Evolutionary conservation across 768 basidiomycete species (phyloP), one percentile per base, ranked within the genome.

Genomic region (Hortiboletus campestris): DNA sequence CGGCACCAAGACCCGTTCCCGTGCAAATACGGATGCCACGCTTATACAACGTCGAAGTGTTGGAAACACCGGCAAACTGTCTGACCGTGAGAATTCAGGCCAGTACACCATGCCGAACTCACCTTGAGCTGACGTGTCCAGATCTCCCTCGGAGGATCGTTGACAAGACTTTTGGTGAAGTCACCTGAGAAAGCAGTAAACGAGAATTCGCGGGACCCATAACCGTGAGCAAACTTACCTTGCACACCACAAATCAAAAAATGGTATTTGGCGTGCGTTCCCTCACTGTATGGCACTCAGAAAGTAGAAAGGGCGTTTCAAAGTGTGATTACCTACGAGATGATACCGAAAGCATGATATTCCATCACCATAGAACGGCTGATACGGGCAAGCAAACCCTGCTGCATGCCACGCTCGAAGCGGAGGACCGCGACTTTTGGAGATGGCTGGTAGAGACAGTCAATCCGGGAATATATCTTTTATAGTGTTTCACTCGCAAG

Each of bases 41-140:
- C 60, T 78, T 85, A 73, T 91, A 91, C n/a, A 91, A 73, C 4
- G 79, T 83, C 5, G 88, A 90, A 2, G 89, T 88, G 68, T 91
- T 89, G 29, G 88, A 89, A 35, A 90, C 86, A 60, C 86, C 88
- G 10, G 89, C 88, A 64, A 89, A 81, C 86, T 89, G 59, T 35
- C 17, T 31, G 43, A 38, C 5, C 8, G 32, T 65, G 52, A 60
- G 56, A 54, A 58, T 28, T 9, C 19, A 32, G 8, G 16, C 20
- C 20, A 41, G 14, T 10, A 25, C 35, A 10, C 31, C 7, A 32
- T 32, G 20, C 12, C 19, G 4, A 43, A 40, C 56, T 35, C 59
- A 85, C 87, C 84, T 91, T 91, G 31, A 91, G 74, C 71, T 91
- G 80, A 47, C 89, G 84, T 13, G 89, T 91, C 89, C 89, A 91